Base-by-base conservation (phyloP, 1,284 basidiomycete genomes). In the Puccinia triticina region DNA sequence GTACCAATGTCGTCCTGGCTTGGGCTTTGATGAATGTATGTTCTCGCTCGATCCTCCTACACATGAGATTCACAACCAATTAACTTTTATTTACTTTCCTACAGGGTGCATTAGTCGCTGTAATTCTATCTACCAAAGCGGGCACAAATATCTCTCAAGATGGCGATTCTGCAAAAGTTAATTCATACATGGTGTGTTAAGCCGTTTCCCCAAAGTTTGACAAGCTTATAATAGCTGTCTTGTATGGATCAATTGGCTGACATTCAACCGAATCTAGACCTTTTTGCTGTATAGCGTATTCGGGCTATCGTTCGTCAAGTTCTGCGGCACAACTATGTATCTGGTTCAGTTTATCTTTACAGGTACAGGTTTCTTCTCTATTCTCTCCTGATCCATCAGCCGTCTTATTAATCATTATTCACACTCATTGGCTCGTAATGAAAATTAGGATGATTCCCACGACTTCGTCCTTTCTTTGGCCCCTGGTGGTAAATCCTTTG, bases 241-340 rank as follows among this genome's bases (percentile, higher is more conserved):
- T 29, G 10, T 40, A 10, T 40, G 10, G 1, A 12, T 46, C 5
- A 16, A 4, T 50, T 43, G 29, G 16, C 14, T 18, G 50, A 23
- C 2, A 14, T 2, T 46, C 48, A 50, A 37, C 34, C 34, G 40
- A 37, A 66, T 66, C 18, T 71, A 94, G 92, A 89, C 91, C 16
- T 93, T 93, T 87, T 89, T 94, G 82, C 87, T 94, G 78, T 93
- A 91, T 87, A 94, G 93, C 2, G 94, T 96, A 59, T 93, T 93
- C 2, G 92, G 92, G 21, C 90, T 96, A 40, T 84, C 85, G 26
- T 57, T 80, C 37, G 72, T 83, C 50, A 83, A 83, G 59, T 80
- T 83, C 61, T 74, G 77, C 66, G 84, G 84, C 40, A 64, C 67
- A 23, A 83, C 66, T 18, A 37, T 77, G 48, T 82, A 82, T 48